phyloP scores from a whole-genome alignment of 257 asterid species.

The Apocynum venetum region DNA sequence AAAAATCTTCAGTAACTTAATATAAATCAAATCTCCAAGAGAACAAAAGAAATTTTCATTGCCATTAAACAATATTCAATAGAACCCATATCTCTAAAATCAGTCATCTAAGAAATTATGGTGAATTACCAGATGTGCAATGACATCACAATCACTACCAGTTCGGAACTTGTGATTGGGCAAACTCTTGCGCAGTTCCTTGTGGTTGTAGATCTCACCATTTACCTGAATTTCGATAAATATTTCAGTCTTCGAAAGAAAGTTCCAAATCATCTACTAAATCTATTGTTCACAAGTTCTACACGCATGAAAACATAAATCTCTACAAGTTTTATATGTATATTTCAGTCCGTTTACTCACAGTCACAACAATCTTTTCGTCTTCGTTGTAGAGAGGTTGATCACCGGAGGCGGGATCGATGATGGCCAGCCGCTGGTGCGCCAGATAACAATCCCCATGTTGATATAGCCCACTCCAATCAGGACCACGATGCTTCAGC shows the following conservation, averaged over 20 bases:
- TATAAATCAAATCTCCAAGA: too few species aligned
- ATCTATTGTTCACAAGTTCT: background rate
- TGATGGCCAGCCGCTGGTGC: conserved; percentile 87
- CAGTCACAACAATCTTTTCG: conserved; percentile 74
- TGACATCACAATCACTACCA: conserved; percentile 95
- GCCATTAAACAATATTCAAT: background rate
- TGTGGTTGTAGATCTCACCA: conserved; percentile 97
- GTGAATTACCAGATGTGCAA: conserved; percentile 89
- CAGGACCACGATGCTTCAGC: conserved; percentile 99
- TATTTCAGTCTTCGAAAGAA: background rate
- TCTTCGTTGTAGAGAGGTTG: conserved; percentile 89
- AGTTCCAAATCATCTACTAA: background rate
- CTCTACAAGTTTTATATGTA: too few species aligned
- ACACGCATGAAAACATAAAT: background rate
- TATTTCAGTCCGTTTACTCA: conserved; percentile 17
- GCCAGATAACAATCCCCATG: conserved; percentile 70
- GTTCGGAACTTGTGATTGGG: conserved; percentile 80
- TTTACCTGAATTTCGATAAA: conserved; percentile 53
- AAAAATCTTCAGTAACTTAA: background rate
- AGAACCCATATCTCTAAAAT: too few species aligned
- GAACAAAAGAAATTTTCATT: background rate
- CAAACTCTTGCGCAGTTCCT: conserved; percentile 54
- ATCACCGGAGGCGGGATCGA: conserved; percentile 98
- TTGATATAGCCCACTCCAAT: conserved; percentile 94
- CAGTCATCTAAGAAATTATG: too few species aligned